These are phyloP conservation scores for Alternaria brassicicola DNA, from an alignment of 2,329 filamentous ascomycete species.

Conservation along the genomic window DNA sequence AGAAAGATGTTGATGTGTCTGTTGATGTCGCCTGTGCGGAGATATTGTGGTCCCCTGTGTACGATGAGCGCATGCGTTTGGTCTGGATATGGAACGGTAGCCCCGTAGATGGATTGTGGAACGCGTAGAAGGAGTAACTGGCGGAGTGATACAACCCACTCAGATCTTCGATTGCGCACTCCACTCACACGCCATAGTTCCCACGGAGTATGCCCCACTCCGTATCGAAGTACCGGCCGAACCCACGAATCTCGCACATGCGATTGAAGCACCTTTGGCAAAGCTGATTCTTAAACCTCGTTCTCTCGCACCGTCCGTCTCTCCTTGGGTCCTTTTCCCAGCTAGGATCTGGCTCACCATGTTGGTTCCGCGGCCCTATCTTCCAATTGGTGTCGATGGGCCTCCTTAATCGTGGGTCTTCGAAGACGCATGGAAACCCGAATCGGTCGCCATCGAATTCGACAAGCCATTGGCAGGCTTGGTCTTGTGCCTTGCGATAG, in stretches of 20 bases:
- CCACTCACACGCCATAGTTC: constrained; percentile 11
- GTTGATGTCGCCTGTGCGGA: neutral
- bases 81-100: neutral
- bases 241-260: constrained; percentile 33
- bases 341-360: constrained; percentile 22
- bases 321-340: constrained; percentile 33
- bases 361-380: constrained; percentile 24
- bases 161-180: neutral
- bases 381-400: constrained; percentile 28
- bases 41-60: neutral
- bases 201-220: constrained; percentile 27
- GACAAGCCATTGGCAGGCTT: constrained; percentile 25
- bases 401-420: constrained; percentile 21
- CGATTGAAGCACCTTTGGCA: constrained; percentile 33
- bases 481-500: constrained; percentile 26
- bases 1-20: neutral
- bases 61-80: neutral
- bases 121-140: neutral
- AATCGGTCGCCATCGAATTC: constrained; percentile 31
- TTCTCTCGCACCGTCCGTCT: constrained; percentile 28
- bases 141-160: neutral
- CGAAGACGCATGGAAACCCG: constrained; percentile 32
- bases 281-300: constrained; percentile 23
- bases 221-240: constrained; percentile 30
- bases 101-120: neutral